Base-by-base conservation (phyloP, 2,329 filamentous ascomycete species). In the Lizonia empirigonia region DNA sequence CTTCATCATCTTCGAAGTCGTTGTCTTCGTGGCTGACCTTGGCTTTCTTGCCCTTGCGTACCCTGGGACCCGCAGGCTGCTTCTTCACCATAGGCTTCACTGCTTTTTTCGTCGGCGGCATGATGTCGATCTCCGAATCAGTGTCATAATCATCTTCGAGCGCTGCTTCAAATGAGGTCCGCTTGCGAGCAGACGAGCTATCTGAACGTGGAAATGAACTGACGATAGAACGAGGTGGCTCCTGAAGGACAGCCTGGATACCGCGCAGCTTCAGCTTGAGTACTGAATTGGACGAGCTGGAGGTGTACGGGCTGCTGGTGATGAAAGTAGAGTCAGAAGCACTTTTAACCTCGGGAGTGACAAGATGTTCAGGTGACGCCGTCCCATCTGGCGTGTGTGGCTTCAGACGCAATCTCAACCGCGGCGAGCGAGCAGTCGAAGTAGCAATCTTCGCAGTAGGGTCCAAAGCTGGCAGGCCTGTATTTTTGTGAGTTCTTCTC, bases 91-190 rank as follows among this genome's bases (percentile, higher is more conserved):
- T 18, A n/a, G 37, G 6, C 12, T 29, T 19, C 27, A 23, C 24
- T 3, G 34, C 12, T 12, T 50, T 51, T 20, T 40, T 50, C n/a
- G 30, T 37, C 2, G 36, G 33, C 6, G 55, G 44, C 23, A 50
- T 49, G 37, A 54, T 44, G 7, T 62, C 57, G 15, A 55, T 50
- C n/a, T 60, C 53, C 1, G 59, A 54, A 29, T 60, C 53, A 3
- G 51, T 59, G 7, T 58, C 44, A n/a, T 18, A 33, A 8, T 48
- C 34, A 9, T 49, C 50, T 12, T 41, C 30, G 1, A 29, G 15
- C 1, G 4, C 9, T 12, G 35, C 26, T 26, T 49, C 34, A 1
- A 8, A 20, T 6, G 44, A 44, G 3, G 37, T 41, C 22, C 48
- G 42, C 39, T 53, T 57, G 10, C n/a, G 26, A 12, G 29, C 15